Base-by-base conservation (phyloP, 1,284 basidiomycete genomes). In the Malassezia furfur region DNA sequence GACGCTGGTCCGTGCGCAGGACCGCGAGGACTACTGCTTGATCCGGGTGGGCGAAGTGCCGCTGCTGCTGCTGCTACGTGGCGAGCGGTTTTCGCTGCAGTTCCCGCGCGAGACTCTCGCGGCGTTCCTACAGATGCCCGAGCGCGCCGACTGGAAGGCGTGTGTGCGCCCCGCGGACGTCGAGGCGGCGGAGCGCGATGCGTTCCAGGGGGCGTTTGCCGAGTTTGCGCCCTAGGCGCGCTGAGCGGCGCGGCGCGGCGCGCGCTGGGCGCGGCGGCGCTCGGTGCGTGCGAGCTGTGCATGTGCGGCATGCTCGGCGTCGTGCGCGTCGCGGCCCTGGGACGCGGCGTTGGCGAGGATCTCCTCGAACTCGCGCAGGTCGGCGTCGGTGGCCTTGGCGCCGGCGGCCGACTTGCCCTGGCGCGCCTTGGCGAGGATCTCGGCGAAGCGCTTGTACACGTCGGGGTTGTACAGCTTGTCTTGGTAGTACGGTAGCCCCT, bases 401-500 rank as follows among this genome's bases (percentile, higher is more conserved):
- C 32, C 21, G 1, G 44, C 41, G 3, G 19, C 31, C 7, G 46
- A 12, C 15, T 52, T 49, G 52, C 66, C 67, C 22, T 61, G 55
- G 11, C 65, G 55, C 52, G 63, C 67, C 56, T 88, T 88, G 52
- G 78, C 78, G 25, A 98, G 80, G 57, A 98, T 96, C 73, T 96
- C 91, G 30, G 81, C 80, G 77, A 98, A 96, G 43, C 85, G 80
- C 46, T 81, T 80, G 76, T 83, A 96, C 12, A 98, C 93, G 0
- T 77, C 80, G 52, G 84, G 80, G 64, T 96, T 90, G 76, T 93
- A 88, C 34, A 98, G 78, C 77, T 98, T 98, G 79, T 98, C 93
- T 60, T 90, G 85, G 70, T 98, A 75, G 58, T 64, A 69, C 1
- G 70, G 67, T 40, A 72, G 53, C 3, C 88, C 89, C 60, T 96